A percentile compares a stretch with the other conserved stretches of the same genome.
Evolutionary conservation across 208 protist genomes (phyloP).

Genomic region (Acanthamoeba triangularis): DNA sequence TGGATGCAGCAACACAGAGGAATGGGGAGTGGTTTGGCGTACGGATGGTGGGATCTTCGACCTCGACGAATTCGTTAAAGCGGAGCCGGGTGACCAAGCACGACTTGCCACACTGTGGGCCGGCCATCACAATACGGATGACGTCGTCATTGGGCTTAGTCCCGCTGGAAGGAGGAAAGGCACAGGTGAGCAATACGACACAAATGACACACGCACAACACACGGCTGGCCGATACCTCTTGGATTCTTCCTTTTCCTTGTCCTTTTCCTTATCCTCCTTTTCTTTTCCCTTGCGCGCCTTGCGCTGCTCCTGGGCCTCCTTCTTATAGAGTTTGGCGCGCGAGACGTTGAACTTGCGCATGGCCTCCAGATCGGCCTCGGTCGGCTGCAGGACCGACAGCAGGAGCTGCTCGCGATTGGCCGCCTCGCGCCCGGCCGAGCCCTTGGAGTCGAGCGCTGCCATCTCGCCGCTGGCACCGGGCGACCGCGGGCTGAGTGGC

Average conservation of each 20-base stretch:
- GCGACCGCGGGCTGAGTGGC: not conserved
- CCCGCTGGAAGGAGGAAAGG: not conserved
- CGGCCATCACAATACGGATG: conserved; percentile 20
- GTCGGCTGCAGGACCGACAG: not conserved
- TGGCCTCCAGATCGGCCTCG: not conserved
- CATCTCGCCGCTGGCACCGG: not conserved
- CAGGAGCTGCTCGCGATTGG: conserved; percentile 13
- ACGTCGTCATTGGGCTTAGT: not conserved
- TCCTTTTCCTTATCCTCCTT: not conserved
- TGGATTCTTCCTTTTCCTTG: not conserved
- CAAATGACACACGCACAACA: too few relatives aligned
- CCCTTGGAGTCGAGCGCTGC: not conserved
- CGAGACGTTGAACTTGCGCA: not conserved
- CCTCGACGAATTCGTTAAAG: not conserved
- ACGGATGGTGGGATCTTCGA: conserved; percentile 31
- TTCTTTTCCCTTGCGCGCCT: not conserved
- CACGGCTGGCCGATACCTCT: not conserved
- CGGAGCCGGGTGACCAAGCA: conserved; percentile 11
- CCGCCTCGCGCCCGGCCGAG: not conserved
- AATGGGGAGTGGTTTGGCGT: not conserved
- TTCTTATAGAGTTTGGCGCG: conserved; percentile 31
- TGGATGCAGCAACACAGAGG: not conserved
- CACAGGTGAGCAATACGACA: not conserved
- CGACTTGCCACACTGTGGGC: conserved; percentile 16
- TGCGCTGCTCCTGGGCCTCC: conserved; percentile 26